phyloP scores from a whole-genome alignment of 2,329 filamentous ascomycete species.

The Cladophialophora yegresii region DNA sequence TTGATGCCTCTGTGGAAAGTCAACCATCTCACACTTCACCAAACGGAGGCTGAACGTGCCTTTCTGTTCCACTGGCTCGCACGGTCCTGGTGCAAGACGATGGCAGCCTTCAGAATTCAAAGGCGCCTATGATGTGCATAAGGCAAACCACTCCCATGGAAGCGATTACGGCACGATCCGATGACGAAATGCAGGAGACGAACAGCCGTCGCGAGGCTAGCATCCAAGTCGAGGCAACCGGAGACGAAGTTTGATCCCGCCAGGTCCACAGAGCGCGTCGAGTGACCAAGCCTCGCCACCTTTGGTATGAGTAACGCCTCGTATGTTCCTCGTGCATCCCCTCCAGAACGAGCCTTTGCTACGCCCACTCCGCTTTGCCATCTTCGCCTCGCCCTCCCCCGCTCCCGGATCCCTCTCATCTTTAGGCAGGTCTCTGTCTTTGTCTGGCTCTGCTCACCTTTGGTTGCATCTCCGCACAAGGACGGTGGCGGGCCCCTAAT shows the following conservation, averaged over 20 bases:
- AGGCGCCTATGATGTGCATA: conserved; percentile 25
- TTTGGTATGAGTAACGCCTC: conserved; percentile 18
- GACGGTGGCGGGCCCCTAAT: conserved; percentile 7
- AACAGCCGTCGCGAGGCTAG: conserved; percentile 2
- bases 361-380: conserved; percentile 9
- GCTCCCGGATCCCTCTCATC: conserved; percentile 9
- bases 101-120: background rate
- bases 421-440: conserved; percentile 11
- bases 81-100: background rate
- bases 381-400: conserved; percentile 15
- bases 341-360: conserved; percentile 3
- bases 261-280: conserved; percentile 11
- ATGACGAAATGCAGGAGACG: conserved; percentile 9
- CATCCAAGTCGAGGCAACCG: background rate
- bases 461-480: conserved; percentile 23
- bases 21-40: background rate
- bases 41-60: background rate
- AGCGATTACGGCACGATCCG: conserved; percentile 20
- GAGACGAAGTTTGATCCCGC: conserved; percentile 5
- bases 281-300: conserved; percentile 25
- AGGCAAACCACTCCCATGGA: conserved; percentile 4
- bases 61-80: background rate
- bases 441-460: conserved; percentile 6
- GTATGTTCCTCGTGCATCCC: conserved; percentile 19
- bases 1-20: background rate